A percentile compares a stretch with the other conserved stretches of the same genome.
These are phyloP conservation scores for Solanum bulbocastanum DNA, from an alignment of 257 asterid genomes.

Conservation along the genomic window DNA sequence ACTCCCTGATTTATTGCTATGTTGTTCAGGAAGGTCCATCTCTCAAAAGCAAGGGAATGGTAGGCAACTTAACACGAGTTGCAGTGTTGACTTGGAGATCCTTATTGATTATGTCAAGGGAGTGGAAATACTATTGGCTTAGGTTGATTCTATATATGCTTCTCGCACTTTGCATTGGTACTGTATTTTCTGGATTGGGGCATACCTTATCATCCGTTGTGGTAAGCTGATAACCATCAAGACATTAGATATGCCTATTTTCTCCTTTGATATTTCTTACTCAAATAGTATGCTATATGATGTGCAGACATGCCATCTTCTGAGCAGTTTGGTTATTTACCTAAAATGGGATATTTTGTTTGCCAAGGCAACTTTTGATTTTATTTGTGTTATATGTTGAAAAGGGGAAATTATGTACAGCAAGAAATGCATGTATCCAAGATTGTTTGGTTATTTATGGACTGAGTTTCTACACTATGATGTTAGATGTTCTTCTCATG, in stretches of 20 bases:
- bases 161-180: conserved; percentile 69
- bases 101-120: conserved; percentile 93
- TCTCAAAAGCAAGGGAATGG: conserved; percentile 84
- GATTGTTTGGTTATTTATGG: neutral
- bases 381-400: neutral
- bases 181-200: conserved; percentile 84
- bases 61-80: conserved; percentile 45
- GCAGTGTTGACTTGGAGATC: conserved; percentile 96
- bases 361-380: neutral
- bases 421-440: neutral
- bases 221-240: conserved; percentile 36
- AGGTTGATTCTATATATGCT: conserved; percentile 76
- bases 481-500: neutral
- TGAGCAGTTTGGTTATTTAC: neutral
- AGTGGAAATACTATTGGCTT: conserved; percentile 98
- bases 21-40: conserved; percentile 73
- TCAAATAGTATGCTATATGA: neutral
- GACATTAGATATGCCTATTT: neutral
- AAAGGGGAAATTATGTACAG: neutral
- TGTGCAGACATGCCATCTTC: neutral
- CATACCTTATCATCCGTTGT: conserved; percentile 93
- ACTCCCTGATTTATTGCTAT: conserved; percentile 1
- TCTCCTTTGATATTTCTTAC: neutral
- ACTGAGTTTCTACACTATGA: neutral
- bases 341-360: neutral